Evolutionary conservation across 352 stramenopile genomes (phyloP), one percentile per base, ranked within the genome.

Genomic region (Albugo laibachii): DNA sequence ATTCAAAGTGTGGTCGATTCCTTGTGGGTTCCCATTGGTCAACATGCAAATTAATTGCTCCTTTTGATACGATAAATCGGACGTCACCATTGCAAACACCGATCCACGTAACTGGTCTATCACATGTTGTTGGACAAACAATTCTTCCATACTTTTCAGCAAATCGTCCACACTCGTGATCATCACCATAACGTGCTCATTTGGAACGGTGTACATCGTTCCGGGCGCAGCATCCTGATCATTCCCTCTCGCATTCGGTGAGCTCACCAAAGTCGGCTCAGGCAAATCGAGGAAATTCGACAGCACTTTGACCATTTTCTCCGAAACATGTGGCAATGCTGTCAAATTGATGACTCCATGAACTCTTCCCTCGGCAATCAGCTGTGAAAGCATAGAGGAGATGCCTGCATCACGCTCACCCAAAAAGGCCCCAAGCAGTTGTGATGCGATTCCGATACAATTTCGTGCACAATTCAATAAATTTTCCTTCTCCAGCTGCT

Each of bases 261-360:
- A 31, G 24, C 24, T 31, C 3, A 31, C 24, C 24, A 31, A 8
- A 31, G 24, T 31, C 24, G 24, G 24, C 8, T 92, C 79, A 0
- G 79, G 79, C 54, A 92, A 65, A 52, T 92, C 79, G 10, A 92
- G 54, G 13, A 92, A 77, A 2, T 65, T 63, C 2, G 69, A 71
- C 3, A 92, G 51, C 11, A 92, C 53, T 18, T 89, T 77, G 0
- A 87, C 72, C 13, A 83, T 56, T 38, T 83, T 69, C 11, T 87
- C 69, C 1, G 61, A 54, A 11, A 92, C 54, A 21, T 66, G 56
- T 3, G 69, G 61, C 15, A 88, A 49, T 39, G 78, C 62, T 39
- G 63, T 57, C 41, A 85, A 58, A 48, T 92, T 62, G 11, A 87
- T 40, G n/a, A 76, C 43, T 5, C 54, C 59, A 20, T 75, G 59